phyloP scores from a whole-genome alignment of 352 stramenopile species.

The Achlya hypogyna region DNA sequence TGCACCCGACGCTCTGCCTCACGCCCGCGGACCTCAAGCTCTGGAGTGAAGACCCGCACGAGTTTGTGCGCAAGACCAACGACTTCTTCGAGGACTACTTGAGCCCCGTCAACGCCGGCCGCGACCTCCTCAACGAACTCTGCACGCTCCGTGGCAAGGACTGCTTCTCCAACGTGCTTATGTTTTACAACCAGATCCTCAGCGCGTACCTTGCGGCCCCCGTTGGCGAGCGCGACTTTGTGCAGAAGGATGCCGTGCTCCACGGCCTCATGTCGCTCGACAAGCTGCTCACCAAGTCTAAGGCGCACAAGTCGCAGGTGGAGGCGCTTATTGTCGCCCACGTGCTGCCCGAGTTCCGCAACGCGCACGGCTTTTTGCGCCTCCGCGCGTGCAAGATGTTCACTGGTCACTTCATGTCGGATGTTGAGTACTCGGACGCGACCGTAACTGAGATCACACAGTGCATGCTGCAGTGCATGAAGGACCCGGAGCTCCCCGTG shows the following conservation, averaged over 20 bases:
- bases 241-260: constrained; percentile 94
- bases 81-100: constrained; percentile 97
- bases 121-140: constrained; percentile 90
- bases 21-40: constrained; percentile 90
- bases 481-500: constrained; percentile 93
- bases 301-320: constrained; percentile 89
- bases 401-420: constrained; percentile 90
- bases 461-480: constrained; percentile 81
- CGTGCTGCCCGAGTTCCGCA: constrained; percentile 95
- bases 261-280: constrained; percentile 90
- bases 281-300: constrained; percentile 88
- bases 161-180: constrained; percentile 87
- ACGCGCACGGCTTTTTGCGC: constrained; percentile 90
- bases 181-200: constrained; percentile 89
- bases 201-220: constrained; percentile 70
- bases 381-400: constrained; percentile 95
- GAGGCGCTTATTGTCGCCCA: constrained; percentile 91
- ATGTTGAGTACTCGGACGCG: constrained; percentile 85
- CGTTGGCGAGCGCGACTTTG: constrained; percentile 84
- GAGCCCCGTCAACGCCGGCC: constrained; percentile 89
- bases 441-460: constrained; percentile 75
- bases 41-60: constrained; percentile 94
- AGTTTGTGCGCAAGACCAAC: constrained; percentile 97
- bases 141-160: constrained; percentile 94
- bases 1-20: constrained; percentile 93